A percentile compares a stretch with the other conserved stretches of the same genome.
phyloP scores from a whole-genome alignment of 352 stramenopile species.

The Globisporangium okanoganense region DNA sequence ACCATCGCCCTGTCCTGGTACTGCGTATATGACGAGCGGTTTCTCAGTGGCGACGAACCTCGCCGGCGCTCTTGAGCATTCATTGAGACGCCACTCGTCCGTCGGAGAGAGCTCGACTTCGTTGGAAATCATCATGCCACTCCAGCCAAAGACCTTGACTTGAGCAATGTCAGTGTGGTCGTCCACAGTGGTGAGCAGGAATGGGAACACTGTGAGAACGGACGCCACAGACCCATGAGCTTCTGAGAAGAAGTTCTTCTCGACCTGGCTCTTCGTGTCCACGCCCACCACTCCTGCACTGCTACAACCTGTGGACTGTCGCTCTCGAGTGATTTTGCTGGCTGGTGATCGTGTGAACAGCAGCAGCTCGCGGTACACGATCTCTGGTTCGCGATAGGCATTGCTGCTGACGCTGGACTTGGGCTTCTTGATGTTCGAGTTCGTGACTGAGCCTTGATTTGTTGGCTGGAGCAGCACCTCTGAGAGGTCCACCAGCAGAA shows the following conservation, averaged over 20 bases:
- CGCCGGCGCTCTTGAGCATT: background rate
- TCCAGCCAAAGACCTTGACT: conserved; percentile 37
- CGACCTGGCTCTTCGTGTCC: conserved; percentile 13
- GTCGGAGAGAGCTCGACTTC: conserved; percentile 23
- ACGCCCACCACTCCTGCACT: background rate
- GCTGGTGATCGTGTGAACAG: conserved; percentile 12
- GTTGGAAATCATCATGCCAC: conserved; percentile 16
- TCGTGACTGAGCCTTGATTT: background rate
- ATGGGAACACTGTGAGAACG: conserved; percentile 11
- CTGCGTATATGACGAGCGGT: conserved; percentile 15
- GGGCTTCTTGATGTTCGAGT: conserved; percentile 11
- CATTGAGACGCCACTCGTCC: conserved; percentile 31
- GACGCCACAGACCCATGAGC: background rate
- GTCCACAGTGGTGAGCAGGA: conserved; percentile 6
- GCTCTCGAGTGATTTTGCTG: conserved; percentile 16
- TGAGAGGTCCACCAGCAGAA: conserved; percentile 36
- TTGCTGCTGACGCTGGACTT: conserved; percentile 4
- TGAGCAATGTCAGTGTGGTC: background rate
- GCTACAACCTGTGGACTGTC: background rate
- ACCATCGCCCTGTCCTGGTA: background rate
- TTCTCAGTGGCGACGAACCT: conserved; percentile 5
- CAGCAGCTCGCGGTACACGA: conserved; percentile 33
- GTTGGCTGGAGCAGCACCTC: conserved; percentile 14
- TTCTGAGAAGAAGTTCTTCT: conserved; percentile 10
- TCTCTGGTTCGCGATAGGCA: conserved; percentile 15